Percentiles rank a stretch among this genome's conserved stretches.
Evolutionary conservation across 495 filamentous ascomycete genomes (phyloP).

Genomic region (Aspergillus avenaceus): DNA sequence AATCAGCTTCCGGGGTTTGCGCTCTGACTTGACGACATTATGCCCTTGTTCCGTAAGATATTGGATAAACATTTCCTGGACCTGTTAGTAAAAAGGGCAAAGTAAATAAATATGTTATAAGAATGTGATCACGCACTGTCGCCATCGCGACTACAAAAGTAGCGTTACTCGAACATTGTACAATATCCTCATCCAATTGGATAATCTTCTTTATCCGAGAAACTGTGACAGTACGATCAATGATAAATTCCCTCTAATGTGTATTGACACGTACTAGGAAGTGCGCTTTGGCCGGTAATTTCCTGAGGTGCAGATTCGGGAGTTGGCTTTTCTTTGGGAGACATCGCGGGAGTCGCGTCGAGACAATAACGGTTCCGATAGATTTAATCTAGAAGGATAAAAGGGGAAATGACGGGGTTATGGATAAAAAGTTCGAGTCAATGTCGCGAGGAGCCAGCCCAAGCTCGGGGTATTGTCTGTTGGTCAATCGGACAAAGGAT

Average conservation of each 20-base stretch:
- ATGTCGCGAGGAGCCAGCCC: background rate
- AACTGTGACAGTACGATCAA: slow-evolving; percentile 50
- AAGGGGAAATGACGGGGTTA: background rate
- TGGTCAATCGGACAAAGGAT: background rate
- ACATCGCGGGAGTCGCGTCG: slow-evolving; percentile 50
- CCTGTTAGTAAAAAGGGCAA: background rate
- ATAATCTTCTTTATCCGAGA: slow-evolving; percentile 94
- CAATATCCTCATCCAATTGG: slow-evolving; percentile 77
- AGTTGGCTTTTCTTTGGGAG: slow-evolving; percentile 70
- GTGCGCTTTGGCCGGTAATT: slow-evolving; percentile 74
- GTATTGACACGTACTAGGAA: slow-evolving; percentile 66
- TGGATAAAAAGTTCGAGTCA: background rate
- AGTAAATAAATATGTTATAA: background rate
- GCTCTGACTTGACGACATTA: slow-evolving; percentile 83
- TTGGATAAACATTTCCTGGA: slow-evolving; percentile 92
- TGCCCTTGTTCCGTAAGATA: slow-evolving; percentile 81
- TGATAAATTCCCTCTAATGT: background rate
- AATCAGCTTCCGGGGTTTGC: slow-evolving; percentile 87
- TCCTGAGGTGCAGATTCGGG: slow-evolving; percentile 68
- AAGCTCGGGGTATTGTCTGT: background rate
- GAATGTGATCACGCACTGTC: slow-evolving; percentile 57
- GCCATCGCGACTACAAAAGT: slow-evolving; percentile 93
- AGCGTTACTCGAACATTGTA: slow-evolving; percentile 81
- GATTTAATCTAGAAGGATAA: background rate
- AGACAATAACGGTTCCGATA: background rate